These are phyloP conservation scores for Cercophora samala DNA, from an alignment of 495 filamentous ascomycete genomes.

Conservation along the genomic window DNA sequence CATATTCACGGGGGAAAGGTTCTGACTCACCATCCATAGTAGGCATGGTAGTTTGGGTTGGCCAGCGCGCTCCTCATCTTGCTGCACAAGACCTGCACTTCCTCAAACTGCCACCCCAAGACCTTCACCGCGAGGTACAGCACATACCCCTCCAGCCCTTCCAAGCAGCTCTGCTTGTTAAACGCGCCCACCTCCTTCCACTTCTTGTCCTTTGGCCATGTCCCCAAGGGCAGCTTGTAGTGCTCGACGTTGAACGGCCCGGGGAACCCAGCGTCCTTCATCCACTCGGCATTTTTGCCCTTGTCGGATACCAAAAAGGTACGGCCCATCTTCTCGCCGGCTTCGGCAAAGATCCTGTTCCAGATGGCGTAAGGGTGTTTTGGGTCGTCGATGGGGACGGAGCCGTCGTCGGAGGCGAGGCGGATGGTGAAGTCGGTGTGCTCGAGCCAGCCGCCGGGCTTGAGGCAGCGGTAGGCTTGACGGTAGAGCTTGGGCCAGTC, in stretches of 20 bases:
- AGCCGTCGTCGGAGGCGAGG: constrained; percentile 2
- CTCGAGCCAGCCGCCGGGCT: constrained; percentile 28
- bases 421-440: constrained; percentile 5
- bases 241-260: constrained; percentile 47
- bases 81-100: constrained; percentile 42
- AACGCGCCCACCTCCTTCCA: constrained; percentile 42
- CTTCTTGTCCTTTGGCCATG: constrained; percentile 48
- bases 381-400: not conserved
- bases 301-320: not conserved
- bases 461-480: constrained; percentile 30
- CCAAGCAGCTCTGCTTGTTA: constrained; percentile 34
- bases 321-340: not conserved
- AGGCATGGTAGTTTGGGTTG: constrained; percentile 40
- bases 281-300: constrained; percentile 29
- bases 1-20: not conserved
- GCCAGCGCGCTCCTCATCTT: constrained; percentile 40
- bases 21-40: constrained; percentile 40
- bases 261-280: constrained; percentile 54
- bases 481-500: constrained; percentile 52
- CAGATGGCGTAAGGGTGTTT: not conserved
- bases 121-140: constrained; percentile 42
- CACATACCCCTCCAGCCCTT: constrained; percentile 47
- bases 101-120: constrained; percentile 43
- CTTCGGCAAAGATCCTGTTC: not conserved
- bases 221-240: constrained; percentile 50